Evolutionary conservation across 2,329 filamentous ascomycete species (phyloP).

Genomic region (Paecilomyces niveus): DNA sequence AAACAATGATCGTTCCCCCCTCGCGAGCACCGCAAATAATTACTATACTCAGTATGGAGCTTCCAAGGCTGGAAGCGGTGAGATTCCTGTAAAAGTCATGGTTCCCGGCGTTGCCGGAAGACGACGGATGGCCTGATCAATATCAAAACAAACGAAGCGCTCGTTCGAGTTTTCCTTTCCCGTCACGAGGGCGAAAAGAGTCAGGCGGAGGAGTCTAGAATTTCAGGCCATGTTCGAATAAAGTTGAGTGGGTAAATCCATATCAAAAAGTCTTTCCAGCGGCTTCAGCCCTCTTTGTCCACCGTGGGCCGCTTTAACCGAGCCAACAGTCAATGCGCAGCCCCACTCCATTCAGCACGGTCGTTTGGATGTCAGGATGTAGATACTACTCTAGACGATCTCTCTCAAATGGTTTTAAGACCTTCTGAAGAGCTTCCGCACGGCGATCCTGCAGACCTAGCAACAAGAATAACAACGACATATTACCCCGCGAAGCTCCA

Average conservation of each 20-base stretch:
- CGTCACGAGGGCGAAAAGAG: neutral
- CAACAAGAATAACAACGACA: neutral
- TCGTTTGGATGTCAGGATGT: neutral
- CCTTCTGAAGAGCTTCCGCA: too few relatives aligned
- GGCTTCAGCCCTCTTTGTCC: neutral
- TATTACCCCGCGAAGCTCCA: neutral
- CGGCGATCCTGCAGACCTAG: neutral
- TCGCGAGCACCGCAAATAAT: neutral
- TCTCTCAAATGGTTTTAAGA: too few relatives aligned
- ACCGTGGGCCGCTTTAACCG: neutral
- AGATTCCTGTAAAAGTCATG: neutral
- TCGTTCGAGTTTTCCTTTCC: neutral
- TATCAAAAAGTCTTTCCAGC: neutral
- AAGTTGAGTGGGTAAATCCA: neutral
- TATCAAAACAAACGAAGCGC: neutral
- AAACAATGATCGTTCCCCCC: neutral
- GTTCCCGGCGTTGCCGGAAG: neutral
- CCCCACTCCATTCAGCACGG: neutral
- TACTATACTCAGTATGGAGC: neutral
- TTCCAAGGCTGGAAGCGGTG: neutral
- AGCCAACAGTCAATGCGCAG: neutral
- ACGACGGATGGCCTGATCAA: neutral
- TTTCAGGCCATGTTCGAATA: neutral
- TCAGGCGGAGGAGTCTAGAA: neutral
- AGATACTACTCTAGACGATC: neutral